Evolutionary conservation across 345 rosid species (phyloP).

Genomic region (Sisymbrium irio): DNA sequence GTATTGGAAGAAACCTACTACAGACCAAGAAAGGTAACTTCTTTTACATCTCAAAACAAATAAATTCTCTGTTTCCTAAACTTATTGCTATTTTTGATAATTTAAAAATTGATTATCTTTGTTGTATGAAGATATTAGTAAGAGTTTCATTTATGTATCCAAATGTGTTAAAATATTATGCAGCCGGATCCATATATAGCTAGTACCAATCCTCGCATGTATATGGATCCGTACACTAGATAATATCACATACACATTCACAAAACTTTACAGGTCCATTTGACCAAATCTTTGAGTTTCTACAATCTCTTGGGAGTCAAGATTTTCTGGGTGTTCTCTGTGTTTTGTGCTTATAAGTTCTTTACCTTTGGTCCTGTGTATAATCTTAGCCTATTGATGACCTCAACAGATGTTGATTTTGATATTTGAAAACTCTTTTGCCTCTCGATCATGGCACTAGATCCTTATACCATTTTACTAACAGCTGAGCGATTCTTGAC

Average conservation of each 20-base stretch:
- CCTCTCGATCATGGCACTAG: background rate
- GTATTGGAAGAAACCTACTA: constrained; percentile 59
- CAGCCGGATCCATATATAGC: constrained; percentile 5
- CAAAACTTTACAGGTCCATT: background rate
- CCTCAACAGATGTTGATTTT: background rate
- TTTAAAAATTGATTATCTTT: background rate
- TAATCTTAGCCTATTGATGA: background rate
- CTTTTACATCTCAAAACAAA: background rate
- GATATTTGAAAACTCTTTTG: background rate
- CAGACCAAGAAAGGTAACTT: constrained; percentile 62
- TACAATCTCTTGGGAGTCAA: background rate
- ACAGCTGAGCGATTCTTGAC: background rate
- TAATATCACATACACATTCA: background rate
- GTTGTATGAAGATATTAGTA: background rate
- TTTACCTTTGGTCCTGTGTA: background rate
- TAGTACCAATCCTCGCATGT: background rate
- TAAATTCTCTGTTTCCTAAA: background rate
- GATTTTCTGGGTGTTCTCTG: background rate
- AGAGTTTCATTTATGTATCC: background rate
- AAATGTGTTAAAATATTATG: background rate
- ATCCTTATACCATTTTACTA: too few relatives aligned
- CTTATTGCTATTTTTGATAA: background rate
- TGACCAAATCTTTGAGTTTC: background rate
- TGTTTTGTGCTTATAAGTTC: background rate
- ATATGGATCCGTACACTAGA: background rate